Conservation (phyloP, 306 rosid species). For the Dryas octopetala region DNA sequence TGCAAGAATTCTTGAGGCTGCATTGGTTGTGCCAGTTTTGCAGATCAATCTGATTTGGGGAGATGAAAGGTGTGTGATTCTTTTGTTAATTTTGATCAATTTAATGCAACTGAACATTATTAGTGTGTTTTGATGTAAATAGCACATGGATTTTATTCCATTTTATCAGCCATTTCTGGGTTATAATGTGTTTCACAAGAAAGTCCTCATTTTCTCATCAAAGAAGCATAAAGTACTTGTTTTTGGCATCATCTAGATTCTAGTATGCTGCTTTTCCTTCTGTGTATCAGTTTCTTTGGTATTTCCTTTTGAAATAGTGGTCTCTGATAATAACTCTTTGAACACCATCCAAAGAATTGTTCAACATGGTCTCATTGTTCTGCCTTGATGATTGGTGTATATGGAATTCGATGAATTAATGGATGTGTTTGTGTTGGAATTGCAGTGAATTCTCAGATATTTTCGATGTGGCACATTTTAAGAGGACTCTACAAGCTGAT, state of each 20-base stretch:
- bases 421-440: not conserved
- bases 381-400: not conserved
- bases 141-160: not conserved
- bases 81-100: no score
- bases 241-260: not conserved
- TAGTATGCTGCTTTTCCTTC: constrained; percentile 3
- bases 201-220: not conserved
- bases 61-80: constrained; percentile 44
- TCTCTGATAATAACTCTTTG: no score
- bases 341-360: not conserved
- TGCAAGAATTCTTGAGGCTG: constrained; percentile 55
- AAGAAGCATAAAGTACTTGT: not conserved
- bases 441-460: constrained; percentile 57
- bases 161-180: not conserved
- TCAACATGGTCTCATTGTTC: not conserved
- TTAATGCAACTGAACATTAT: no score
- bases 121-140: no score
- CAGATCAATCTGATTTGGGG: constrained; percentile 55
- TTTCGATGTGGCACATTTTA: constrained; percentile 48
- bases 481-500: constrained; percentile 48
- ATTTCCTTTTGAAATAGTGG: no score
- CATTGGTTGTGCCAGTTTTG: constrained; percentile 51
- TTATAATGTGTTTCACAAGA: constrained; percentile 3
- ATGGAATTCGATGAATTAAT: not conserved
- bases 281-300: not conserved